Evolutionary conservation across 2,329 filamentous ascomycete genomes (phyloP).

Genomic region (Meredithiella fracta): DNA sequence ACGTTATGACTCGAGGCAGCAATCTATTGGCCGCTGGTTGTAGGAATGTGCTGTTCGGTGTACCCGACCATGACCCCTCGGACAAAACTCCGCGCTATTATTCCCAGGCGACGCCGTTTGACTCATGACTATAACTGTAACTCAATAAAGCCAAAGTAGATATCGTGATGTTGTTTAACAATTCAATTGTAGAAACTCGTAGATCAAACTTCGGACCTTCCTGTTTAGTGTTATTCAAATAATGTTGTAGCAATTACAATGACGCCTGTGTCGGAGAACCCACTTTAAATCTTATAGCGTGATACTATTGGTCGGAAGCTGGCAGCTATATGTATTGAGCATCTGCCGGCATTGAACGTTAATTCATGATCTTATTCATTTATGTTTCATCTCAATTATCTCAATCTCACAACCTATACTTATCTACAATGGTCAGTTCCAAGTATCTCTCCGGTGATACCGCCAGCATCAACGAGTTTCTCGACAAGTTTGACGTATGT

Average conservation of each 20-base stretch:
- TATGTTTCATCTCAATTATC: background rate
- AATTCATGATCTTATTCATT: background rate
- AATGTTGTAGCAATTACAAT: background rate
- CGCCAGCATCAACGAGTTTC: constrained; percentile 61
- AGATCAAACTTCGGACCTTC: background rate
- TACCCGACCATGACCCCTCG: no score
- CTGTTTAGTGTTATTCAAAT: background rate
- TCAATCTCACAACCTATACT: no score
- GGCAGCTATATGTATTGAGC: background rate
- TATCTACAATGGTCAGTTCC: constrained; percentile 23
- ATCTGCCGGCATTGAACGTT: background rate
- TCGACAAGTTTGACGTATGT: constrained; percentile 82
- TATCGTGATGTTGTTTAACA: background rate
- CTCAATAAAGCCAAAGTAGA: no score
- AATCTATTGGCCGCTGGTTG: no score
- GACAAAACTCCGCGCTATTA: no score
- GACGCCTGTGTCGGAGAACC: background rate
- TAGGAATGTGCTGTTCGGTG: no score
- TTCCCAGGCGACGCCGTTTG: no score
- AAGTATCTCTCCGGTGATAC: constrained; percentile 65
- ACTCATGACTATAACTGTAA: no score
- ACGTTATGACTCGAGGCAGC: no score
- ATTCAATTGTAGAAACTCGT: background rate
- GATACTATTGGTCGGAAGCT: background rate
- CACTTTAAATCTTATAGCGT: background rate